phyloP scores from a whole-genome alignment of 1,284 basidiomycete species.

The Fomes fomentarius region DNA sequence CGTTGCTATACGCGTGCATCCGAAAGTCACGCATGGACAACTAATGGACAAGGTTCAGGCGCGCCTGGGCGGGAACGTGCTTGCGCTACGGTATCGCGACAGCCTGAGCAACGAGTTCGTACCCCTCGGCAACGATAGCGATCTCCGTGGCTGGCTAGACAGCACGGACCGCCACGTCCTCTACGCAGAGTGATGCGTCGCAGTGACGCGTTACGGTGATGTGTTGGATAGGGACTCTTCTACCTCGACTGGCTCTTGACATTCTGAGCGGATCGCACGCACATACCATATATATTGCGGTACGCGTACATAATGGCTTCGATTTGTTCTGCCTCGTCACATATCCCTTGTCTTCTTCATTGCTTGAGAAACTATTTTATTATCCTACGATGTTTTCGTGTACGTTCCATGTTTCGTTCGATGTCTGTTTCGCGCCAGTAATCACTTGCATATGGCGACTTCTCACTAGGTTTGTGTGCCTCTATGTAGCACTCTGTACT shows the following conservation, averaged over 20 bases:
- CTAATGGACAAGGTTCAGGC: conserved; percentile 91
- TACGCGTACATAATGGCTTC: conserved; percentile 18
- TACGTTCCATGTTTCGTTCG: conserved; percentile 17
- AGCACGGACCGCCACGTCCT: conserved; percentile 87
- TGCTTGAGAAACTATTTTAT: conserved; percentile 32
- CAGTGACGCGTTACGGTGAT: not conserved
- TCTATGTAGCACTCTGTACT: conserved; percentile 23
- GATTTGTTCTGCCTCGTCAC: conserved; percentile 17
- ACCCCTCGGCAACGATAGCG: conserved; percentile 70
- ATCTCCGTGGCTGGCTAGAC: conserved; percentile 82
- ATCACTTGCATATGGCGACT: conserved; percentile 7
- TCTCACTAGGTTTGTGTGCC: conserved; percentile 22
- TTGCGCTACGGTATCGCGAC: conserved; percentile 70
- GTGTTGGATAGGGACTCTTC: not conserved
- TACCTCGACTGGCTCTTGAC: conserved; percentile 3
- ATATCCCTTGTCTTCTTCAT: conserved; percentile 9
- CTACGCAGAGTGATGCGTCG: conserved; percentile 66
- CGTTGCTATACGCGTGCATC: conserved; percentile 97
- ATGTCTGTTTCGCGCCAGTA: conserved; percentile 6
- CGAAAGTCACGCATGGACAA: conserved; percentile 84
- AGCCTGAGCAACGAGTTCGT: conserved; percentile 68
- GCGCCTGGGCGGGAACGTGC: conserved; percentile 81
- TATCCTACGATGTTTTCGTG: conserved; percentile 27
- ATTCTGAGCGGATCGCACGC: conserved; percentile 2
- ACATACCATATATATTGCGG: conserved; percentile 12